A percentile compares a stretch with the other conserved stretches of the same genome.
These are phyloP conservation scores for Phytophthora hibernalis DNA, from an alignment of 352 stramenopile genomes.

Conservation along the genomic window DNA sequence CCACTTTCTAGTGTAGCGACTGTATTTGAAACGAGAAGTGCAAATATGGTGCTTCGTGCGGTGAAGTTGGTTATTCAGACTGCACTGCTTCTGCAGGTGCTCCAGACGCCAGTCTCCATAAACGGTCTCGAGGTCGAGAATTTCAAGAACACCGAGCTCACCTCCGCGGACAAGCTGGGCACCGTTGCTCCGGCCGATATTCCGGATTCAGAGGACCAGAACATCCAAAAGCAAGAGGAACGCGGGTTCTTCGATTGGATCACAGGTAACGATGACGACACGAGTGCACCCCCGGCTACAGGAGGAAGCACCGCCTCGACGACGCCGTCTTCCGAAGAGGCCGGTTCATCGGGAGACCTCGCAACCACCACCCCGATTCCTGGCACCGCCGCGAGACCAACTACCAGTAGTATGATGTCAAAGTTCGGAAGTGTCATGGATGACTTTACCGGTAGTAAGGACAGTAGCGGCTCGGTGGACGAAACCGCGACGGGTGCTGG, in stretches of 20 bases:
- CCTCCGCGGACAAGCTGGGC: slow-evolving; percentile 2
- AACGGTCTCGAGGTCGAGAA: slow-evolving; percentile 22
- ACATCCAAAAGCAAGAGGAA: slow-evolving; percentile 21
- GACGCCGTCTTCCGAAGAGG: neutral
- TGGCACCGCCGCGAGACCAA: slow-evolving; percentile 4
- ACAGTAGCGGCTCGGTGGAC: neutral
- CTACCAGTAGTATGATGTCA: slow-evolving; percentile 24
- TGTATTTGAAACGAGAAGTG: slow-evolving; percentile 22
- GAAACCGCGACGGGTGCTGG: slow-evolving; percentile 10
- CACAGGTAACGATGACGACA: slow-evolving; percentile 9
- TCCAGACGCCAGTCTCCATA: slow-evolving; percentile 17
- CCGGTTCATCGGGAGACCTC: neutral
- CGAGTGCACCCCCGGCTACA: neutral
- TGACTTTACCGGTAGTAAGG: slow-evolving; percentile 4
- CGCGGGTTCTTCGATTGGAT: slow-evolving; percentile 30
- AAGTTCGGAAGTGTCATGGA: slow-evolving; percentile 25
- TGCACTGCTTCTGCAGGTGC: slow-evolving; percentile 23
- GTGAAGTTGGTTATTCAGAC: slow-evolving; percentile 28
- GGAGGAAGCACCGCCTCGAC: neutral
- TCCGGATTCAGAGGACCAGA: slow-evolving; percentile 11
- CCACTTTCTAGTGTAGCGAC: slow-evolving; percentile 3
- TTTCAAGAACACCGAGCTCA: slow-evolving; percentile 32
- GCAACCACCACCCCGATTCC: slow-evolving; percentile 29
- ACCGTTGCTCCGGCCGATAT: slow-evolving; percentile 4
- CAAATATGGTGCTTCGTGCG: slow-evolving; percentile 35